Base-by-base conservation (phyloP, 108 stramenopile genomes). In the Nitzschia sp. region DNA sequence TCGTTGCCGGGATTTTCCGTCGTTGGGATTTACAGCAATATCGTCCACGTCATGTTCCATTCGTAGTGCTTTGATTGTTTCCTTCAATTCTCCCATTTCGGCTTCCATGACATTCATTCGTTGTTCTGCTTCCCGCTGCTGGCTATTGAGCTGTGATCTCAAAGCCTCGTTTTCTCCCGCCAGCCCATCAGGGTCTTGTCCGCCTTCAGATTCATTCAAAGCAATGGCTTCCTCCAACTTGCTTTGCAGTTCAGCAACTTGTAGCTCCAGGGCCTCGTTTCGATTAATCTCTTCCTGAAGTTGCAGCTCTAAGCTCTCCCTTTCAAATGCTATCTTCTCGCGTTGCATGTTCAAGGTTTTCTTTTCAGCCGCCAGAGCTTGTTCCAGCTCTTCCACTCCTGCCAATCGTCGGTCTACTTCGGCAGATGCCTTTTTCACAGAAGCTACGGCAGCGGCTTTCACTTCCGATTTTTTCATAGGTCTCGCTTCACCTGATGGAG, bases 1-100 rank as follows among this genome's bases (percentile, higher is more conserved):
- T 7, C 66, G 66, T n/a, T 43, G 51, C 19, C 55, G 53, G n/a
- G 66, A 67, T 26, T 67, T 67, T 40, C 66, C 66, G 3, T 41
- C 66, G 39, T 10, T 60, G 5, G 17, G 37, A 14, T 25, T 60
- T 17, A 29, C 11, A 8, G 21, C 59, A 24, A 34, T 10, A 43
- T 24, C 41, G 7, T 6, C 10, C n/a, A 22, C 65, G 10, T 64
- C 37, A 34, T 64, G 46, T 22, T 63, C 10, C 26, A 19, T 22
- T 6, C 21, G 10, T 34, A 34, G 5, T 34, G 29, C 29, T 14
- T 48, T 24, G 7, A 48, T 63, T 21, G 8, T 63, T 63, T 10
- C 0, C n/a, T 57, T 56, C 12, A 67, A 20, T 15, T 44, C 54
- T 42, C 42, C 12, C 26, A 67, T 57, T 20, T 56, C 54, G 5